These are phyloP conservation scores for Patellaria atrata DNA, from an alignment of 495 filamentous ascomycete species.

Conservation along the genomic window DNA sequence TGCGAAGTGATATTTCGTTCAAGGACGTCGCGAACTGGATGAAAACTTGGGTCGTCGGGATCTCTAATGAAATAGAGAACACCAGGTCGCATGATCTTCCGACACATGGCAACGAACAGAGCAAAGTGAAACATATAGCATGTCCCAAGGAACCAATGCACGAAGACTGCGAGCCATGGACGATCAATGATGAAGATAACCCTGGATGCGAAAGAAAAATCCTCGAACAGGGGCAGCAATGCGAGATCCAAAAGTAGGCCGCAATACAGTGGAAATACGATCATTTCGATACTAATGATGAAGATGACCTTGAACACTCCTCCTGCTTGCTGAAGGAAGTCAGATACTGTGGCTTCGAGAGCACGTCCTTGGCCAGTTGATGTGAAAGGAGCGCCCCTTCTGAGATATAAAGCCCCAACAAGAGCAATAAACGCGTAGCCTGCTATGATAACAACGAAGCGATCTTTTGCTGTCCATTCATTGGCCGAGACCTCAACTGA, in stretches of 20 bases:
- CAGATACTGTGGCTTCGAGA: conserved; percentile 65
- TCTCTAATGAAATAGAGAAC: conserved; percentile 98
- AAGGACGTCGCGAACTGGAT: conserved; percentile 91
- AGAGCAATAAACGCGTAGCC: conserved; percentile 67
- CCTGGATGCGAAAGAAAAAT: conserved; percentile 59
- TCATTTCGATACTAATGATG: conserved; percentile 99
- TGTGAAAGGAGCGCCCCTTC: conserved; percentile 48
- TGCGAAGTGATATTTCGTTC: conserved; percentile 88
- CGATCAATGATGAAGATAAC: conserved; percentile 58
- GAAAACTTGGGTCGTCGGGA: conserved; percentile 95
- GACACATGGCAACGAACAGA: conserved; percentile 96
- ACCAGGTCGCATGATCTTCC: conserved; percentile 87
- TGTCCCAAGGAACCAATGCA: conserved; percentile 97
- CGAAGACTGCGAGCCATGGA: conserved; percentile 78
- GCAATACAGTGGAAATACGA: conserved; percentile 91
- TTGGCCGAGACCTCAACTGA: conserved; percentile 34
- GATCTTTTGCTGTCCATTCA: conserved; percentile 65
- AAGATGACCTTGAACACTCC: conserved; percentile 96
- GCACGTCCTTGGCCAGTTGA: conserved; percentile 50
- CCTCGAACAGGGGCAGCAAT: conserved; percentile 73
- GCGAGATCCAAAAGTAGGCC: conserved; percentile 82
- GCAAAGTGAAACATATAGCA: conserved; percentile 99
- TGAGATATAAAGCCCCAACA: conserved; percentile 64
- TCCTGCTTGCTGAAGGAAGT: conserved; percentile 78
- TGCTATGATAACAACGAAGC: conserved; percentile 61